phyloP scores from a whole-genome alignment of 2,329 filamentous ascomycete species.

The Fusarium sp. region DNA sequence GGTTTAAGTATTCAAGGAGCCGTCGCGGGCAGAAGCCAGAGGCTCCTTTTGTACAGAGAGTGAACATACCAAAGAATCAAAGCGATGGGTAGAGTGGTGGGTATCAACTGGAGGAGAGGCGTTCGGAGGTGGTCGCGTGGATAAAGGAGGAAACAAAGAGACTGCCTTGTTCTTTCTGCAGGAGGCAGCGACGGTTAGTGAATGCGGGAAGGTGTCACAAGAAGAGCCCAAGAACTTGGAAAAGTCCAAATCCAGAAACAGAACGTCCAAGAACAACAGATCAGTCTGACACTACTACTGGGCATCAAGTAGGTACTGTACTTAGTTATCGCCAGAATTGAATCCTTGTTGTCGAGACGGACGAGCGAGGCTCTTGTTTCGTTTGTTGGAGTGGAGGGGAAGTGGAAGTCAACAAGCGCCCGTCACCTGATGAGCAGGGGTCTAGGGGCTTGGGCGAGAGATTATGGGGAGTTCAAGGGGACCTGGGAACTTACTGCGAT shows the following conservation, averaged over 20 bases:
- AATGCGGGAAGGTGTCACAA: constrained; percentile 3
- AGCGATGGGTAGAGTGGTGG: constrained; percentile 12
- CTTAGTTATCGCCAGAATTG: constrained; percentile 33
- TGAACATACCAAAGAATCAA: constrained; percentile 35
- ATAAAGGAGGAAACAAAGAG: constrained; percentile 41
- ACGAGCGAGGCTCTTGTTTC: constrained; percentile 27
- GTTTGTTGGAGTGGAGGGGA: constrained; percentile 40
- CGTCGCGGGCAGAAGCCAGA: constrained; percentile 11
- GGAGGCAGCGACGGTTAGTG: constrained; percentile 35
- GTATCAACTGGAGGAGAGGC: constrained; percentile 36
- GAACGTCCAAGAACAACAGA: constrained; percentile 12
- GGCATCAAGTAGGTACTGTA: not conserved
- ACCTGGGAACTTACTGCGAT: constrained; percentile 17
- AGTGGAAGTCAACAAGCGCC: constrained; percentile 42
- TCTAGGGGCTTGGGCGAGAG: constrained; percentile 18
- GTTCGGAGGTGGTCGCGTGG: constrained; percentile 31
- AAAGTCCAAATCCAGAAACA: constrained; percentile 20
- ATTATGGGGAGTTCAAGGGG: constrained; percentile 14
- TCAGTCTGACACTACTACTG: not conserved
- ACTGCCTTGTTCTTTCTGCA: constrained; percentile 42
- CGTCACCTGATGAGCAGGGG: constrained; percentile 45
- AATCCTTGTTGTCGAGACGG: constrained; percentile 41
- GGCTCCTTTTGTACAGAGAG: constrained; percentile 5
- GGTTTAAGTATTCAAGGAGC: constrained; percentile 14
- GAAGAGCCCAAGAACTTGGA: constrained; percentile 14